Evolutionary conservation across 129 eudicot species (phyloP), one percentile per base, ranked within the genome.

Genomic region (Daucus carota): DNA sequence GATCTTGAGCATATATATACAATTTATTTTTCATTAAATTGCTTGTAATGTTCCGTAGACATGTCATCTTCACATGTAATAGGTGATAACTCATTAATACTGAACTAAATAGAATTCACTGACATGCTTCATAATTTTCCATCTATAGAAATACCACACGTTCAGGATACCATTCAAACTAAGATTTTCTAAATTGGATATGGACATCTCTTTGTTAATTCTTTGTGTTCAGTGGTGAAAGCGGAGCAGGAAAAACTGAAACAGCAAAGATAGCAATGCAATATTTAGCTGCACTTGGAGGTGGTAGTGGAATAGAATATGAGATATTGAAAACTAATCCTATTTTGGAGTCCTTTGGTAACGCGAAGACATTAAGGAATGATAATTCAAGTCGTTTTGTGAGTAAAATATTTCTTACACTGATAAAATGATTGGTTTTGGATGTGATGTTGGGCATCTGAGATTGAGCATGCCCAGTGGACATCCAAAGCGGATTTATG

Each of bases 241-340:
- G 98, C 76, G 98, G 98, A 74, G 93, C 98, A 41, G 98, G 98
- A 34, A 92, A 92, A 78, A 90, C 98, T 43, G 98, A 92, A 82
- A 92, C 98, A 32, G 96, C 98, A 67, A 92, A 92, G 80, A 90
- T 92, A 77, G 96, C 98, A 12, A 90, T 92, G 98, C 96, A 92
- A 80, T 92, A 92, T 84, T 80, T 92, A 84, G 98, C 96, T 81
- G 92, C 98, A 66, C 87, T 92, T 62, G 92, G 98, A 83, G 98
- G 98, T 8, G 96, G 94, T 69, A 87, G 89, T 83, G 98, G 98
- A 68, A 92, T 92, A 84, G 98, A 90, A 80, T 85, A 84, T 68
- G 96, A 92, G 59, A 87, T 92, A 79, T 70, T 92, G 78, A 84
- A 90, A 85, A 92, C 96, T 57, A 92, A 86, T 83, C 96, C 93